phyloP scores from a whole-genome alignment of 768 basidiomycete genomes.

The Tulasnella sp. region DNA sequence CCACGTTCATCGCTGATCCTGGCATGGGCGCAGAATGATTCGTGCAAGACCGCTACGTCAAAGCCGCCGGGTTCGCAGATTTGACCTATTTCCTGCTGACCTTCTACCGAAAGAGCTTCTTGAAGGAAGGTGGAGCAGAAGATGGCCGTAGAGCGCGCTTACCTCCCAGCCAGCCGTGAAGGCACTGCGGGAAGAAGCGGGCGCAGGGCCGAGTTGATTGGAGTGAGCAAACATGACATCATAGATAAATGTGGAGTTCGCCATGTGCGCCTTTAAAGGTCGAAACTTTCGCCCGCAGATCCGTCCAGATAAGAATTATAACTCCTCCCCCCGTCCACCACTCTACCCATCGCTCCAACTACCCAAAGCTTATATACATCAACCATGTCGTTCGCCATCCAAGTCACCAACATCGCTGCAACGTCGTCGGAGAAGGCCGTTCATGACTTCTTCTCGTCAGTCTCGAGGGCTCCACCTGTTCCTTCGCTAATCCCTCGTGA shows the following conservation, averaged over 20 bases:
- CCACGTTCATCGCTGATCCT: not conserved
- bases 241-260: not conserved
- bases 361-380: not conserved
- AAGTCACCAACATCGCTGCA: constrained; percentile 65
- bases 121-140: not conserved
- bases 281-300: not conserved
- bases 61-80: not conserved
- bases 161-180: no score
- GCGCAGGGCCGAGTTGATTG: not conserved
- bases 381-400: constrained; percentile 13
- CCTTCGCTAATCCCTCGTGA: not conserved
- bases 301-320: not conserved
- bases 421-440: constrained; percentile 57
- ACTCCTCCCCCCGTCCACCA: not conserved
- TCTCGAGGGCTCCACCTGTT: constrained; percentile 23
- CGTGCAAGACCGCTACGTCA: not conserved
- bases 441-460: constrained; percentile 57
- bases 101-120: not conserved
- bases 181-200: no score
- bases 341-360: not conserved
- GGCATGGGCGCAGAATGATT: not conserved
- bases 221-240: not conserved
- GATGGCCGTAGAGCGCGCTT: not conserved
- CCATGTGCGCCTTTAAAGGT: no score
- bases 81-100: not conserved